Conservation (phyloP, 1,139 yeast species). For the Entelexis sorbosivorans region DNA sequence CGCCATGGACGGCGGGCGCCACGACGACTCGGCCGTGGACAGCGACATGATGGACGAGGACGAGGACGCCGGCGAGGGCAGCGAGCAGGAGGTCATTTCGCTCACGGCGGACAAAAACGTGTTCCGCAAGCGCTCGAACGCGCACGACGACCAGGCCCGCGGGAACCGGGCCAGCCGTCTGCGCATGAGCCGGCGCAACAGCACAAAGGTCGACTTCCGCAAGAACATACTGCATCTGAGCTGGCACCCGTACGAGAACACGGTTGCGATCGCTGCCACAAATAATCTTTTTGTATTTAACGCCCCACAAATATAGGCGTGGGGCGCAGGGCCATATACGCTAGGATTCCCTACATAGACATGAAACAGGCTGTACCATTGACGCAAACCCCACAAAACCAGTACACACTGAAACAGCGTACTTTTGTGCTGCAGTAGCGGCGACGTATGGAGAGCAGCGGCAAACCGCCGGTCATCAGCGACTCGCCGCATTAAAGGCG, state of each 20-base stretch:
- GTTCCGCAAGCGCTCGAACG: conserved; percentile 60
- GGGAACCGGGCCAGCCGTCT: conserved; percentile 22
- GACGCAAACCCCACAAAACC: too few species aligned
- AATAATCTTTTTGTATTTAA: conserved; percentile 51
- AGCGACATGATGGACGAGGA: conserved; percentile 9
- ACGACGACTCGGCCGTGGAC: conserved; percentile 8
- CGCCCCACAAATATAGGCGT: conserved; percentile 15
- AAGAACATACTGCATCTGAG: conserved; percentile 90
- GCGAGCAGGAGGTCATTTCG: conserved; percentile 44
- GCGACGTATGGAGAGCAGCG: too few species aligned
- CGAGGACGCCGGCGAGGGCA: conserved; percentile 10
- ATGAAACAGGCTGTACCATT: background rate
- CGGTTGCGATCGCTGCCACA: conserved; percentile 97
- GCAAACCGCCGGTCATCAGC: too few species aligned
- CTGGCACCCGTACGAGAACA: conserved; percentile 96
- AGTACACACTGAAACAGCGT: too few species aligned
- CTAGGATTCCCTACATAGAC: background rate
- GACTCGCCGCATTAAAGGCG: too few species aligned
- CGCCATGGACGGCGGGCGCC: background rate
- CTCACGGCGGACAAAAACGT: conserved; percentile 98
- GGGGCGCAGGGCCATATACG: background rate
- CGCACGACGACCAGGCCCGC: conserved; percentile 25
- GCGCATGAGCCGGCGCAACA: conserved; percentile 29
- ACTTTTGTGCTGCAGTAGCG: too few species aligned
- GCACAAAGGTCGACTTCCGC: conserved; percentile 70